Base-by-base conservation (phyloP, 805 yeast species). In the Pichia californica region DNA sequence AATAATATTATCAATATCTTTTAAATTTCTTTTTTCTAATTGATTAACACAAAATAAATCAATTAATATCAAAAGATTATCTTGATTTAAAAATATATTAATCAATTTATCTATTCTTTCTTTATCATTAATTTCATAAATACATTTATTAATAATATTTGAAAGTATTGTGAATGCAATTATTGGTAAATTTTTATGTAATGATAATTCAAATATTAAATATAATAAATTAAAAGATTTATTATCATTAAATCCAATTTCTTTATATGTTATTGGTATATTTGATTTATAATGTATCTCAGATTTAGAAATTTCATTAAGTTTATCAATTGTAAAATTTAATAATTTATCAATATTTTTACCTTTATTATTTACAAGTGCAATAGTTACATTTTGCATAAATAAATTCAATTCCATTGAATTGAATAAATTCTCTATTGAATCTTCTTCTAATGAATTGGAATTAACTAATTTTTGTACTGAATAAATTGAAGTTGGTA, bases 1-100 rank as follows among this genome's bases (percentile, higher is more conserved):
- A 16, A 48, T 36, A 2, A 49, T 41, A 16, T 36, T 29, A 20
- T 45, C 32, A 5, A 49, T 28, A 16, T 49, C 52, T 14, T 28
- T 34, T 6, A 40, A 23, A 28, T 41, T 44, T 18, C 33, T 28
- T 8, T 32, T 31, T 14, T 35, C 32, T 15, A 38, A 26, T 45
- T 49, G 38, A 31, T 52, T 51, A 11, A 53, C 38, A 14, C 43
- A 23, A 13, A 46, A 39, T 15, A 39, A 13, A 19, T 52, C 48
- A 8, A 57, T 31, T 16, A 48, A 23, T 8, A 21, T 14, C n/a
- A 36, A 36, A 13, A 40, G 19, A 28, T 40, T 40, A 1, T 19
- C 20, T 3, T 5, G n/a, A n/a, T 20, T 40, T 10, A 40, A 9
- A 13, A 40, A 14, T 7, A 7, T n/a, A 10, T 29, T 23, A 10